Percentiles rank a stretch among this genome's conserved stretches.
phyloP scores from a whole-genome alignment of 78 protist species.

The Polysphondylium violaceum region DNA sequence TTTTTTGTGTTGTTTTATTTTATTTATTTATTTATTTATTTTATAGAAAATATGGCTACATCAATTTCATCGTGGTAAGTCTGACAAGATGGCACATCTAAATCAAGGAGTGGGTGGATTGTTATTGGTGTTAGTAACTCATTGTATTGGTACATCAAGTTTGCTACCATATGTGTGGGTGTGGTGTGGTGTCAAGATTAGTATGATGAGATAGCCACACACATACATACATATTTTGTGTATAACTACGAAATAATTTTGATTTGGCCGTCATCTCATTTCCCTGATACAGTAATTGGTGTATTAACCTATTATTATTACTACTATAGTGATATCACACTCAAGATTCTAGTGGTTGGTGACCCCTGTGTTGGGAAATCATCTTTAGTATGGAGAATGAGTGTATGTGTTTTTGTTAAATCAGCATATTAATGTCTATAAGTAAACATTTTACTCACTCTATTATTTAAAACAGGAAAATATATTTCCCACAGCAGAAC shows the following conservation, averaged over 20 bases:
- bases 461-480: conserved; percentile 36
- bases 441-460: not conserved
- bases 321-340: conserved; percentile 30
- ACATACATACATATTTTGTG: not conserved
- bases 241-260: not conserved
- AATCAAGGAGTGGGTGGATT: too few species aligned
- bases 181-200: too few species aligned
- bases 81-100: not conserved
- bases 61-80: conserved; percentile 30
- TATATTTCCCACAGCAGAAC: conserved; percentile 50
- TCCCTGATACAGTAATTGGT: not conserved
- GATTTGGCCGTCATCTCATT: not conserved
- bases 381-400: conserved; percentile 55
- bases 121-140: too few species aligned
- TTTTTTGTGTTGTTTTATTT: not conserved
- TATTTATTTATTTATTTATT: not conserved
- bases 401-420: conserved; percentile 2
- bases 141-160: too few species aligned
- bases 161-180: too few species aligned
- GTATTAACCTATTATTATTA: not conserved
- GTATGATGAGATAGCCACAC: not conserved
- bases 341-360: conserved; percentile 50
- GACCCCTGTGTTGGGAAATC: conserved; percentile 73
- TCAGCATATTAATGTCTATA: not conserved
- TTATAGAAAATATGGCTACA: conserved; percentile 2